Conservation (phyloP, 2,329 filamentous ascomycete genomes). For the Exophiala xenobiotica region DNA sequence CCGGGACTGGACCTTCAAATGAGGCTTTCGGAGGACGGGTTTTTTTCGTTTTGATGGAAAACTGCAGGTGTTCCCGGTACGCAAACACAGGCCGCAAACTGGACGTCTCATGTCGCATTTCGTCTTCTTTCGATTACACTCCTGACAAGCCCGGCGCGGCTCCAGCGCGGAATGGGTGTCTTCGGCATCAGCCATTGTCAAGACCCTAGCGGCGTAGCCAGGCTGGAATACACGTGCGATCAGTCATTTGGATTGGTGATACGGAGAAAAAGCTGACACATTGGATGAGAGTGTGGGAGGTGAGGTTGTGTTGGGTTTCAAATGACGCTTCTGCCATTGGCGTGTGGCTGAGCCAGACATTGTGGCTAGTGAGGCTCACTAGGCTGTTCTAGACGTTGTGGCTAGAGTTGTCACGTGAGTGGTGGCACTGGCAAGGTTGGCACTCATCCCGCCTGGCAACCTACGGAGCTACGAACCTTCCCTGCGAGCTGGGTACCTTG, state of each 20-base stretch:
- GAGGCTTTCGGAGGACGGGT: slow-evolving; percentile 16
- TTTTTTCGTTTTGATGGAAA: slow-evolving; percentile 22
- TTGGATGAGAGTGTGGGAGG: background rate
- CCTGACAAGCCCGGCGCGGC: slow-evolving; percentile 18
- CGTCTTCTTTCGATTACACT: slow-evolving; percentile 26
- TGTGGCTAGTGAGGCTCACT: too few species aligned
- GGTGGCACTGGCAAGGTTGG: too few species aligned
- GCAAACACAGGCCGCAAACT: slow-evolving; percentile 21
- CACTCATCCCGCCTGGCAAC: too few species aligned
- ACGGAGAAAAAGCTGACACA: background rate
- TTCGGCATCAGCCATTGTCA: slow-evolving; percentile 9
- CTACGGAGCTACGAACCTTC: too few species aligned
- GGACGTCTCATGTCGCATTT: slow-evolving; percentile 25
- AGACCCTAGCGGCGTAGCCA: background rate
- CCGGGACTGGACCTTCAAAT: slow-evolving; percentile 18
- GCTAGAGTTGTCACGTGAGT: too few species aligned
- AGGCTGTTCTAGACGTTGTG: too few species aligned
- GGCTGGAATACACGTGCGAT: background rate
- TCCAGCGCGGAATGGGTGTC: slow-evolving; percentile 4
- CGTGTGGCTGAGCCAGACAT: too few species aligned
- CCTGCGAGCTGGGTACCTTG: too few species aligned
- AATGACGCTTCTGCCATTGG: too few species aligned
- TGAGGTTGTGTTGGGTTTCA: background rate
- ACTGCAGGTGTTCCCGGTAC: slow-evolving; percentile 21
- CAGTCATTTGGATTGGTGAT: background rate